Base-by-base conservation (phyloP, 2,329 filamentous ascomycete genomes). In the Mariannaea elegans region DNA sequence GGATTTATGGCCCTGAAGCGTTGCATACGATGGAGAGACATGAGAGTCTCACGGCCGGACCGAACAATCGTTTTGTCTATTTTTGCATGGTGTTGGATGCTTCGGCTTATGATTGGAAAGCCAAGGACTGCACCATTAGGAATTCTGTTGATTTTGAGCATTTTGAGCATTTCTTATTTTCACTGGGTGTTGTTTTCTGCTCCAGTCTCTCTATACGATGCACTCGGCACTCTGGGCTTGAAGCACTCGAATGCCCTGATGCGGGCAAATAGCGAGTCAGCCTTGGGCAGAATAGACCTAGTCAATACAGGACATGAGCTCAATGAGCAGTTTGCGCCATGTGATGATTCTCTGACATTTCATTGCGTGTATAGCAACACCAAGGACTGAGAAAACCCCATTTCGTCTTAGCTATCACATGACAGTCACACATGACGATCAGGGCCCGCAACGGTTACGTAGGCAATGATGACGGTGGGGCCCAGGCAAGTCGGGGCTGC, bases 371-470 rank as follows among this genome's bases (percentile, higher is more conserved):
- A 39, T 23, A 50, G n/a, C 19, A 39, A 36, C 12, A 21, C 14
- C 23, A 7, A 19, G 19, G 14, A 24, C 21, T 4, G 14, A 27
- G 14, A 27, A 16, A 12, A 29, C 49, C 50, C 38, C 50, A 23
- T 41, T n/a, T 45, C 46, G 38, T 50, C 45, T 50, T 18, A 19
- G 8, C 51, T 62, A 64, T 70, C 67, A 69, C 67, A 70, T 69
- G 67, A 68, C 59, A 68, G 31, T 62, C 52, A 56, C 67, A 64
- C 67, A 68, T 68, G 67, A 65, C 52, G 56, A 57, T 27, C 18
- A 41, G 32, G 49, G 34, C 42, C 59, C 47, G 55, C 59, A 55
- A 46, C 39, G 39, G 45, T 50, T 51, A 57, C 59, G 55, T 60
- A 48, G 32, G 46, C 52, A 52, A 50, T 57, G 44, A 32, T 38